Evolutionary conservation across 2,329 filamentous ascomycete genomes (phyloP).

Genomic region (Colletotrichum gigasporum): DNA sequence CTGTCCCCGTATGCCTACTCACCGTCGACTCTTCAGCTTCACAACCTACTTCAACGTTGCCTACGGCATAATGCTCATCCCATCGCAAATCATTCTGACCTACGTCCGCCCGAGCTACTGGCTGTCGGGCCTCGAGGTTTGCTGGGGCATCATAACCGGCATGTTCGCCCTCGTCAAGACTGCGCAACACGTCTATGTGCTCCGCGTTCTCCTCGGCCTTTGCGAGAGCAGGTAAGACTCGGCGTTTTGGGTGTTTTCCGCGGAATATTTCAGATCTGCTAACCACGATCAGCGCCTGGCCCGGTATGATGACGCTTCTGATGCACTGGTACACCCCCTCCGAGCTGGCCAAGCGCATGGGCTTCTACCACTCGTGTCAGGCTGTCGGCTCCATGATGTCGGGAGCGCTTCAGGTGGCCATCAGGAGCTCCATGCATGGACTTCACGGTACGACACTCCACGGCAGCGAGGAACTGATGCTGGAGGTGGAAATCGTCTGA

Average conservation of each 20-base stretch:
- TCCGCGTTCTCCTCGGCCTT: slow-evolving; percentile 54
- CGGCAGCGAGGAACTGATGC: slow-evolving; percentile 42
- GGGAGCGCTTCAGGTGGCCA: slow-evolving; percentile 64
- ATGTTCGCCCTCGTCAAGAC: slow-evolving; percentile 28
- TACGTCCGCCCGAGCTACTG: slow-evolving; percentile 40
- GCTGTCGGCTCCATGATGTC: slow-evolving; percentile 64
- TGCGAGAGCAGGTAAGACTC: slow-evolving; percentile 47
- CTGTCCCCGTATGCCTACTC: not conserved
- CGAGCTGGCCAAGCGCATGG: slow-evolving; percentile 59
- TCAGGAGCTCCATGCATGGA: slow-evolving; percentile 35
- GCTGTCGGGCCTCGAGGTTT: slow-evolving; percentile 39
- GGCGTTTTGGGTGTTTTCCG: no score
- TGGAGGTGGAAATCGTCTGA: slow-evolving; percentile 60
- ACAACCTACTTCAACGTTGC: slow-evolving; percentile 36
- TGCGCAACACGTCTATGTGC: slow-evolving; percentile 48
- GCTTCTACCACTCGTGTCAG: slow-evolving; percentile 59
- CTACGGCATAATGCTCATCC: slow-evolving; percentile 39
- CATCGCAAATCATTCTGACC: slow-evolving; percentile 40
- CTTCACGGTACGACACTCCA: slow-evolving; percentile 6
- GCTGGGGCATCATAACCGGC: slow-evolving; percentile 34
- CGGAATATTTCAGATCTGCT: slow-evolving; percentile 38
- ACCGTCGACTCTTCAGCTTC: slow-evolving; percentile 22
- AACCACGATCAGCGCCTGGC: slow-evolving; percentile 41
- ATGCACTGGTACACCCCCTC: slow-evolving; percentile 52
- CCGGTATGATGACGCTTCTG: slow-evolving; percentile 44